Percentiles rank a stretch among this genome's conserved stretches.
phyloP scores from a whole-genome alignment of 352 stramenopile genomes.

The Phytophthora cactorum region DNA sequence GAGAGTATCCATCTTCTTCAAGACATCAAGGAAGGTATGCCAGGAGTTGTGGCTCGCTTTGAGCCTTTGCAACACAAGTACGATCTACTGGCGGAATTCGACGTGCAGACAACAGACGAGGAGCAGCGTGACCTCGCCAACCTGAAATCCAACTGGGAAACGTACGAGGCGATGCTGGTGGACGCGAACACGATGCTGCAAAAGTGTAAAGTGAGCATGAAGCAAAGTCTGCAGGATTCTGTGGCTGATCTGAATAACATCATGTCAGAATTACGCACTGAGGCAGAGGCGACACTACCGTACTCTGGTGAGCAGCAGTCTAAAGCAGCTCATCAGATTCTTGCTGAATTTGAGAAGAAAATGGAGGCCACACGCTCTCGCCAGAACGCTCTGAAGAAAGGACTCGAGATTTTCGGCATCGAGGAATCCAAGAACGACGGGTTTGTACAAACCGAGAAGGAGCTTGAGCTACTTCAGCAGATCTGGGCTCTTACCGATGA shows the following conservation, averaged over 20 bases:
- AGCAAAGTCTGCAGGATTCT: constrained; percentile 93
- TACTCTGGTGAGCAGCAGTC: constrained; percentile 77
- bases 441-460: constrained; percentile 86
- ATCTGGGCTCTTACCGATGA: constrained; percentile 92
- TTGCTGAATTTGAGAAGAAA: constrained; percentile 91
- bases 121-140: constrained; percentile 80
- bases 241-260: constrained; percentile 88
- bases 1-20: constrained; percentile 92
- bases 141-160: constrained; percentile 80
- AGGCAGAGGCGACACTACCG: constrained; percentile 78
- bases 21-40: constrained; percentile 85
- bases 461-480: constrained; percentile 89
- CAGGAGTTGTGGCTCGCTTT: constrained; percentile 76
- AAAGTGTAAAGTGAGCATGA: constrained; percentile 96
- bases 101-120: constrained; percentile 89
- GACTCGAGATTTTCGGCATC: constrained; percentile 94
- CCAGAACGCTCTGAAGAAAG: constrained; percentile 86
- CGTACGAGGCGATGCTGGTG: constrained; percentile 85
- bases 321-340: constrained; percentile 54
- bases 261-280: constrained; percentile 78
- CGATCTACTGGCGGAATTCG: constrained; percentile 86
- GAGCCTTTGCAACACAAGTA: constrained; percentile 90
- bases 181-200: constrained; percentile 91
- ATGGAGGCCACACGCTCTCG: constrained; percentile 76
- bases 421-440: constrained; percentile 88